Percentiles rank a stretch among this genome's conserved stretches.
phyloP scores from a whole-genome alignment of 306 rosid genomes.

The Rosa chinensis region DNA sequence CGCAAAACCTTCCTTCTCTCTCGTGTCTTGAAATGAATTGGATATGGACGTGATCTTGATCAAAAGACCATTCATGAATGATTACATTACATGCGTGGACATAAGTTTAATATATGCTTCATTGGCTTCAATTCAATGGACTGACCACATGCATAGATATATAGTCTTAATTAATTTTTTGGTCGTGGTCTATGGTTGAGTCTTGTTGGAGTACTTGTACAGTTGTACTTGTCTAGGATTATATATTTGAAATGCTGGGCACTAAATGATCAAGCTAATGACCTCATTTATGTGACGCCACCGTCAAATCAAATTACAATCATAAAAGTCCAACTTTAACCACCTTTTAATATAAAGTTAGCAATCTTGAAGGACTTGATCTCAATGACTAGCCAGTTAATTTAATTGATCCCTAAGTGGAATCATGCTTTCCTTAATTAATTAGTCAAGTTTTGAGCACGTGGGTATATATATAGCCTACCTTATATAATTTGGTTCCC shows the following conservation, averaged over 20 bases:
- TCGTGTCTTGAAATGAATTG: slow-evolving; percentile 1
- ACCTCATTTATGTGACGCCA: slow-evolving; percentile 10
- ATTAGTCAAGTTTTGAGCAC: background rate
- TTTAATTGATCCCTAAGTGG: background rate
- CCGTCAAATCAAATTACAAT: background rate
- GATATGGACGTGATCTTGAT: slow-evolving; percentile 17
- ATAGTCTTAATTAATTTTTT: background rate
- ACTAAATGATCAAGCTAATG: background rate
- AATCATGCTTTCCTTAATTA: background rate
- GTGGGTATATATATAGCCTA: background rate
- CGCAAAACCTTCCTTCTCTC: background rate
- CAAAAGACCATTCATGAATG: slow-evolving; percentile 18
- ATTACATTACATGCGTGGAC: slow-evolving; percentile 8
- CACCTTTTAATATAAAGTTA: background rate
- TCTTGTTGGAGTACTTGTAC: slow-evolving; percentile 11
- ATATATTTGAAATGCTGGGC: background rate
- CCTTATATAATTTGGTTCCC: no score
- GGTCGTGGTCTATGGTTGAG: slow-evolving; percentile 31
- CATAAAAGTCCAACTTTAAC: background rate
- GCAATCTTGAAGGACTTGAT: background rate
- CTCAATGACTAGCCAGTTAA: background rate
- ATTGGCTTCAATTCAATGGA: slow-evolving; percentile 14
- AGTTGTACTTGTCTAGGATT: slow-evolving; percentile 6
- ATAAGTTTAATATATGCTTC: background rate
- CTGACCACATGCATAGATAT: slow-evolving; percentile 2